phyloP scores from a whole-genome alignment of 257 asterid genomes.

The Echium plantagineum region DNA sequence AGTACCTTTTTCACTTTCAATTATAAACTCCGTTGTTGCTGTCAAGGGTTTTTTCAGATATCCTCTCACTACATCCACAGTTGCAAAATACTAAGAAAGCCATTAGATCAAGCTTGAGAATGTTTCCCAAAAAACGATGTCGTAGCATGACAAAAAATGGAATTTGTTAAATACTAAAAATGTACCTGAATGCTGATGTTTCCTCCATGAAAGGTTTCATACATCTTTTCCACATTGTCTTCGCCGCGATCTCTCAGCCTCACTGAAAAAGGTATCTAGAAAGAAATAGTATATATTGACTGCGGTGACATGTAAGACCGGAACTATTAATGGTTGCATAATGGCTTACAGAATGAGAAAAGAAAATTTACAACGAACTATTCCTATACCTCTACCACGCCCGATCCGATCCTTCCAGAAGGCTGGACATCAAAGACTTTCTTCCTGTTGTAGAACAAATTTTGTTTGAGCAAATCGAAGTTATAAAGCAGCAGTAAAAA shows the following conservation, averaged over 20 bases:
- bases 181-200: slow-evolving; percentile 66
- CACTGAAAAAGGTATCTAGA: slow-evolving; percentile 69
- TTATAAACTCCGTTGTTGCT: slow-evolving; percentile 55
- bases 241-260: slow-evolving; percentile 41
- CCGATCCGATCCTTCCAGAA: slow-evolving; percentile 60
- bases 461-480: neutral
- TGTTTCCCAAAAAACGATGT: neutral
- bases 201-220: slow-evolving; percentile 84
- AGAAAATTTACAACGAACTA: neutral
- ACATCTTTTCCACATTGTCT: slow-evolving; percentile 39
- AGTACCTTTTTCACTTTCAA: slow-evolving; percentile 58
- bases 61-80: slow-evolving; percentile 67
- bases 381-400: slow-evolving; percentile 54
- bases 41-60: slow-evolving; percentile 69
- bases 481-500: neutral
- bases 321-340: neutral
- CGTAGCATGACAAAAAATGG: neutral
- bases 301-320: neutral
- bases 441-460: slow-evolving; percentile 32
- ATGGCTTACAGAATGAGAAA: neutral
- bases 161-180: neutral
- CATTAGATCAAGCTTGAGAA: slow-evolving; percentile 26
- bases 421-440: slow-evolving; percentile 38
- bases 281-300: neutral
- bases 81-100: slow-evolving; percentile 52